Conservation (phyloP, 2,329 filamentous ascomycete species). For the Triangularia setosa region DNA sequence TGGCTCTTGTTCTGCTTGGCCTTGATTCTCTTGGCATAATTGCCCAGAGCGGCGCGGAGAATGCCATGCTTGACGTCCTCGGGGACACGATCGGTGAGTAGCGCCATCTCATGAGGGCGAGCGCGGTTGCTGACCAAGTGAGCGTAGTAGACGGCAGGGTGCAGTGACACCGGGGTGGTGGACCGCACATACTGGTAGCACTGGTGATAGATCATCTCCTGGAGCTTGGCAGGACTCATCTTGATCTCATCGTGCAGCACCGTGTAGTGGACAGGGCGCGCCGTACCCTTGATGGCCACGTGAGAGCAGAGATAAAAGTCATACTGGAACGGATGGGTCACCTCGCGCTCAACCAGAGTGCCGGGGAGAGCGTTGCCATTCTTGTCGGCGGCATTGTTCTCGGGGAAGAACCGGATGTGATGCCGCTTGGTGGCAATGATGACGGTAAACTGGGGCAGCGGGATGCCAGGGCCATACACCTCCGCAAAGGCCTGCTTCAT, state of each 20-base stretch:
- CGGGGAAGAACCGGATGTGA: conserved; percentile 88
- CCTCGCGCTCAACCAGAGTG: conserved; percentile 79
- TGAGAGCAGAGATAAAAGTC: conserved; percentile 71
- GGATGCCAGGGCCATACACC: conserved; percentile 24
- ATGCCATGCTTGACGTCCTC: conserved; percentile 42
- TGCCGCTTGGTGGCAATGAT: conserved; percentile 91
- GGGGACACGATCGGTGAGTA: conserved; percentile 43
- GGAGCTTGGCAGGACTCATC: conserved; percentile 64
- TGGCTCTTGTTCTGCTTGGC: conserved; percentile 11
- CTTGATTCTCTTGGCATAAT: conserved; percentile 24
- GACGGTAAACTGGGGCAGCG: conserved; percentile 68
- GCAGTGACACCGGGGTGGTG: conserved; percentile 85
- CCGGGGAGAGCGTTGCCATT: conserved; percentile 83
- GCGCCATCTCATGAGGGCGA: conserved; percentile 62
- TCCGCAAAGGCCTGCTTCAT: conserved; percentile 60
- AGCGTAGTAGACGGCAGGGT: conserved; percentile 92
- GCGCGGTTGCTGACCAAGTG: conserved; percentile 83
- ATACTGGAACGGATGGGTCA: conserved; percentile 87
- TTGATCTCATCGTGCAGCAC: conserved; percentile 79
- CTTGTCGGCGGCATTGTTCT: conserved; percentile 52
- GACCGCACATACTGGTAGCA: conserved; percentile 91
- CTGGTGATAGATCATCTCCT: conserved; percentile 89
- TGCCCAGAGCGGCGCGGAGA: conserved; percentile 38
- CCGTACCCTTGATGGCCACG: conserved; percentile 85
- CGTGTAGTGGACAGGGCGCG: conserved; percentile 88